Evolutionary conservation across 768 basidiomycete species (phyloP), one percentile per base, ranked within the genome.

Genomic region (Tylopilus felleus): DNA sequence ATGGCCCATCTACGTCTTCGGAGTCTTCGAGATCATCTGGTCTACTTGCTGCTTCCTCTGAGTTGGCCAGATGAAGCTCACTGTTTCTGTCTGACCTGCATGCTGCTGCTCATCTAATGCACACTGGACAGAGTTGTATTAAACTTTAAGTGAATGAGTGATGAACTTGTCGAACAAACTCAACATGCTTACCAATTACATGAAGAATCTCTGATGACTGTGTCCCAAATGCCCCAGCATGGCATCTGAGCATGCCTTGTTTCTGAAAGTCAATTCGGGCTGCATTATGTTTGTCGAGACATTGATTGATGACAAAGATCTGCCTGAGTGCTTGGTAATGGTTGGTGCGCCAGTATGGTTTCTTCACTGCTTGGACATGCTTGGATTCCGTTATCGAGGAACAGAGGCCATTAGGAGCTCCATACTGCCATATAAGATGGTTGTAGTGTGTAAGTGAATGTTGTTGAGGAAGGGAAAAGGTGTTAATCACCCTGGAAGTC

Each of bases 281-380:
- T 3, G 60, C 65, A 0, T 54, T 56, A 0, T 69, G 58, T 53
- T 73, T 72, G 49, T 74, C 67, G 1, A 72, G 52, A 0, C 52
- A 50, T 21, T 68, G 61, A 31, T 71, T 74, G 17, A 39, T 54
- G 0, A 64, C 19, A 0, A 74, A 65, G 58, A 75, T 75, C 36
- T 74, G 70, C 2, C 56, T 45, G 1, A 75, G 61, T 0, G 66
- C 43, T n/a, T 60, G 60, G 3, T 50, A 19, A 2, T 31, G 28
- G 49, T 60, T 74, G 0, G 71, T 73, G 0, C 55, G 52, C 1
- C 59, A 49, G 47, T 66, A 75, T 1, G 71, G 73, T 35, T 72
- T 40, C 47, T 75, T 75, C 4, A 76, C 69, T 5, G 68, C 71
- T 9, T 63, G 68, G 45, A 74, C 71, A 35, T 73, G 74, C 22